Percentiles rank a stretch among this genome's conserved stretches.
Conservation (phyloP, 1,284 basidiomycete species). For the Austroboletus novae-zelandiae region DNA sequence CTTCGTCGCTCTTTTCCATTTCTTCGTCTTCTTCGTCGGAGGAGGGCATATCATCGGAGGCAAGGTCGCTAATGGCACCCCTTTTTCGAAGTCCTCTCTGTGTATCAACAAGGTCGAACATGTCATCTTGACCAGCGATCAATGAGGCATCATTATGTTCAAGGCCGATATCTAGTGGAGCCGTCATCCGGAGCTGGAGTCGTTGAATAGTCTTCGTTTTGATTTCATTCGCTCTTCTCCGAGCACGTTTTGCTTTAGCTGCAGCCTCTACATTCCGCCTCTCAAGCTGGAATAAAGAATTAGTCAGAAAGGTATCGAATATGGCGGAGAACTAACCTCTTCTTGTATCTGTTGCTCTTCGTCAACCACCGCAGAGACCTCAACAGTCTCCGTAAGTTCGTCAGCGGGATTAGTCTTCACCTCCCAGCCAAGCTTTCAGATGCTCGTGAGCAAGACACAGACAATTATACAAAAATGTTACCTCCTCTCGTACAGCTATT, state of each 20-base stretch:
- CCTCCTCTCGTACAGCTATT: slow-evolving; percentile 79
- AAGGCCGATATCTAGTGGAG: slow-evolving; percentile 92
- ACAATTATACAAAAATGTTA: slow-evolving; percentile 26
- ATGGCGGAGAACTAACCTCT: slow-evolving; percentile 55
- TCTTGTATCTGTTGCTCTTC: slow-evolving; percentile 87
- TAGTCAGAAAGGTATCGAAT: neutral
- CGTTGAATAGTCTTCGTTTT: slow-evolving; percentile 88
- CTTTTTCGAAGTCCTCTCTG: slow-evolving; percentile 49
- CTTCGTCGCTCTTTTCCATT: slow-evolving; percentile 45
- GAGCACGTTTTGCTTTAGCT: slow-evolving; percentile 77
- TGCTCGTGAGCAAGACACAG: slow-evolving; percentile 3
- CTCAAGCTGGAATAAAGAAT: slow-evolving; percentile 59
- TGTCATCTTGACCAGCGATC: slow-evolving; percentile 70
- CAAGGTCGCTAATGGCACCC: slow-evolving; percentile 44
- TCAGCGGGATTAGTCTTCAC: slow-evolving; percentile 68
- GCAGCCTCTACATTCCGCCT: slow-evolving; percentile 78
- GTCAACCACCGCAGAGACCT: slow-evolving; percentile 74
- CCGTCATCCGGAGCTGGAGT: slow-evolving; percentile 97
- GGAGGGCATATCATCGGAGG: slow-evolving; percentile 47
- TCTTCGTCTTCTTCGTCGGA: slow-evolving; percentile 41
- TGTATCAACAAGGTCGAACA: slow-evolving; percentile 77
- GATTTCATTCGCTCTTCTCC: slow-evolving; percentile 87
- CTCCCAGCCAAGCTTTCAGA: slow-evolving; percentile 72
- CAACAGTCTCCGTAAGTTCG: slow-evolving; percentile 75
- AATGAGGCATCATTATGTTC: slow-evolving; percentile 79